Conservation (phyloP, 208 protist species). For the Novymonas esmeraldas region DNA sequence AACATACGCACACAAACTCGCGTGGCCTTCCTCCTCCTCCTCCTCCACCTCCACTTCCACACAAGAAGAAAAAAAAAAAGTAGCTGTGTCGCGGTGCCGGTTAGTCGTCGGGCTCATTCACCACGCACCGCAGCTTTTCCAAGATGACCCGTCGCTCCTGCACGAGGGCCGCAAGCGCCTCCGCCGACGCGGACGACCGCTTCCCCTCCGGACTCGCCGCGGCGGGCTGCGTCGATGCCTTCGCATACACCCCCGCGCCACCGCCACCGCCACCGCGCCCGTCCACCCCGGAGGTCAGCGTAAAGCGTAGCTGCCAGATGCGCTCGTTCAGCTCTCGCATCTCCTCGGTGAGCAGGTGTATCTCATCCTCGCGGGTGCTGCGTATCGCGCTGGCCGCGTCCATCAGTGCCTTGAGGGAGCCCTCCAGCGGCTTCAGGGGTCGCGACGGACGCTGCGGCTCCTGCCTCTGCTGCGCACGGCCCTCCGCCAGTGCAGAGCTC, state of each 20-base stretch:
- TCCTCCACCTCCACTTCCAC: no score
- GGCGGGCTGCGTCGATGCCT: background rate
- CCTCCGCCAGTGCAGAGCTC: slow-evolving; percentile 19
- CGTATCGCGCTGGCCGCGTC: slow-evolving; percentile 60
- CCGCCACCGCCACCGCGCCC: background rate
- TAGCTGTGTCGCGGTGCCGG: background rate
- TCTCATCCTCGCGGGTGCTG: slow-evolving; percentile 66
- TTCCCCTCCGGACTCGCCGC: background rate
- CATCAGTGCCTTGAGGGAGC: slow-evolving; percentile 57
- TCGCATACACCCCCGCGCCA: background rate
- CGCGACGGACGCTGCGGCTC: background rate
- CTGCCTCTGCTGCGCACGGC: slow-evolving; percentile 17
- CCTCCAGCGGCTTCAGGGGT: slow-evolving; percentile 19
- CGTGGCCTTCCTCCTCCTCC: no score
- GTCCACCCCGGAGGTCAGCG: slow-evolving; percentile 9
- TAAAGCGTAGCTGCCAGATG: slow-evolving; percentile 79
- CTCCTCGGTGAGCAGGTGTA: slow-evolving; percentile 75
- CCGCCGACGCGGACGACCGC: slow-evolving; percentile 14
- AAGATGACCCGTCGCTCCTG: slow-evolving; percentile 50
- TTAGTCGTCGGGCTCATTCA: slow-evolving; percentile 20
- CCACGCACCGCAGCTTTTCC: slow-evolving; percentile 52
- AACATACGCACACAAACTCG: background rate
- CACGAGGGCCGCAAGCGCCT: slow-evolving; percentile 35
- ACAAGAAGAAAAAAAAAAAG: slow-evolving; percentile 3
- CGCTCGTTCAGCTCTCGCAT: slow-evolving; percentile 73